Base-by-base conservation (phyloP, 2,329 filamentous ascomycete genomes). In the Hypoxylon sp. region DNA sequence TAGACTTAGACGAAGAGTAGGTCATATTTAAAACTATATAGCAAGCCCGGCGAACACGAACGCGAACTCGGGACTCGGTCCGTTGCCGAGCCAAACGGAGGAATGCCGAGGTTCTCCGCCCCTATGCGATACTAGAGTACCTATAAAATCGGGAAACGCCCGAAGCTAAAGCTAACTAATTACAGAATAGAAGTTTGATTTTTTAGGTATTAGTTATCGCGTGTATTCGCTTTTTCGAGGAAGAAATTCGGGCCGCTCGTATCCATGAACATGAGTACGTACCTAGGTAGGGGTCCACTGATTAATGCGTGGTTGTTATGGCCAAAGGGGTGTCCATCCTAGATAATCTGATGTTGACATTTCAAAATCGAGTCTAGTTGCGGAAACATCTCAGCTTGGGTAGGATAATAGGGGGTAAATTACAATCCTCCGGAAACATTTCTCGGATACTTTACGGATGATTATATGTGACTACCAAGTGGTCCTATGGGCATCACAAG, bases 51-150 rank as follows among this genome's bases (percentile, higher is more conserved):
- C 14, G 54, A 64, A 52, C 46, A 63, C 66, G 66, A 22, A 22
- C 19, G 19, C 19, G 19, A 22, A 22, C 19, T 22, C 19, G 19
- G 19, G 66, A 55, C 47, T 54, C 62, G 58, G 66, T 60, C 31
- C 58, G 66, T 39, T 63, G 44, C 62, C 57, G 62, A 48, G 17
- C 33, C 56, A 33, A 52, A 46, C 57, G 66, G 66, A 55, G 47
- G 46, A 44, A 51, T 62, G 52, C 65, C 65, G 65, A 65, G 61
- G 61, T 57, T 68, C 47, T 68, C 61, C 56, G 61, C 65, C 47
- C 33, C 42, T 64, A 39, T 54, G 31, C 24, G 17, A 13, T 44
- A 8, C 3, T 2, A 22, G 3, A 44, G 10, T 37, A 14, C 19
- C 19, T 22, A 31, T n/a, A 42, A 17, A 9, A 44, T 56, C 52